These are phyloP conservation scores for Fusarium sp. DNA, from an alignment of 2,329 filamentous ascomycete genomes.

Conservation along the genomic window DNA sequence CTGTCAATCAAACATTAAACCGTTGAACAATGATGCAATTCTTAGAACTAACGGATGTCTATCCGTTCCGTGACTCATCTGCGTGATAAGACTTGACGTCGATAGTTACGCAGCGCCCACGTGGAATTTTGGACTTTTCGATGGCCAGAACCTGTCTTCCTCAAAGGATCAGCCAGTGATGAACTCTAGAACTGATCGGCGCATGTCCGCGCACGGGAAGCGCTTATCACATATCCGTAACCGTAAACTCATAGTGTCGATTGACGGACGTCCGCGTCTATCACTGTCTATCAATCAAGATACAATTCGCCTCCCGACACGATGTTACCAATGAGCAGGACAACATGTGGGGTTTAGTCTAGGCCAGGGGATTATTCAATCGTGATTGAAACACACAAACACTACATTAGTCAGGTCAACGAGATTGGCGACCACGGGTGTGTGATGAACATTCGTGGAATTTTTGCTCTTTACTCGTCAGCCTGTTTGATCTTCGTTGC, in stretches of 20 bases:
- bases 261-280: background rate
- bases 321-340: slow-evolving; percentile 31
- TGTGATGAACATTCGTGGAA: slow-evolving; percentile 17
- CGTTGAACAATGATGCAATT: slow-evolving; percentile 10
- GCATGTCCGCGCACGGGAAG: slow-evolving; percentile 12
- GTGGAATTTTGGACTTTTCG: slow-evolving; percentile 20
- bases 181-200: slow-evolving; percentile 20
- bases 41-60: background rate
- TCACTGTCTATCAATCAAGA: slow-evolving; percentile 6
- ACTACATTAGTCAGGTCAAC: background rate
- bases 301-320: background rate
- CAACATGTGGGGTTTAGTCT: slow-evolving; percentile 22
- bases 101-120: slow-evolving; percentile 32
- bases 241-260: background rate
- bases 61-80: background rate
- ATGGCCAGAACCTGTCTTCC: slow-evolving; percentile 22
- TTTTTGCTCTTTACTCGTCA: background rate
- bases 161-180: slow-evolving; percentile 19
- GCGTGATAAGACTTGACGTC: slow-evolving; percentile 32
- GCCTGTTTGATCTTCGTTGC: slow-evolving; percentile 36
- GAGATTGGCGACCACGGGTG: slow-evolving; percentile 26
- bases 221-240: slow-evolving; percentile 31
- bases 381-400: background rate
- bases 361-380: no score
- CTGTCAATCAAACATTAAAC: background rate